phyloP scores from a whole-genome alignment of 192 early-diverging fungal genomes.

The Umbelopsis vinacea region DNA sequence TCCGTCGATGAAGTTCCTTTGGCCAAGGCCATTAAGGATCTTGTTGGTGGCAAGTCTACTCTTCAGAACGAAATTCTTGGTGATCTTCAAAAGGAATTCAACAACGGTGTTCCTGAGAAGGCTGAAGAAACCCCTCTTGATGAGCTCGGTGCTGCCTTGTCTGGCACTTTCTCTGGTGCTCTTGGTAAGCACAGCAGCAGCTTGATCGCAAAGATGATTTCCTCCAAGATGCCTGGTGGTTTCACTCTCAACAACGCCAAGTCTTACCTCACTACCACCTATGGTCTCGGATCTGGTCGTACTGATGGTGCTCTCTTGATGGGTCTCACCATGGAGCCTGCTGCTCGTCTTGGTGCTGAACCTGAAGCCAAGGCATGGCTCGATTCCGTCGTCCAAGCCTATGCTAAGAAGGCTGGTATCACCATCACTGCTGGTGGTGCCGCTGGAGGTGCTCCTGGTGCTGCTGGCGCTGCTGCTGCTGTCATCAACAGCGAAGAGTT shows the following conservation, averaged over 20 bases:
- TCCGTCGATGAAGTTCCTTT: slow-evolving; percentile 71
- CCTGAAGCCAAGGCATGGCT: slow-evolving; percentile 82
- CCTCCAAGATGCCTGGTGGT: slow-evolving; percentile 92
- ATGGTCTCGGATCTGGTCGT: slow-evolving; percentile 78
- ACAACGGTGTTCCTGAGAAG: slow-evolving; percentile 82
- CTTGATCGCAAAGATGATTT: slow-evolving; percentile 80
- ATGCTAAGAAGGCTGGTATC: slow-evolving; percentile 73
- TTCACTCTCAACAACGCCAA: slow-evolving; percentile 81
- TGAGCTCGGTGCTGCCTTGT: slow-evolving; percentile 76
- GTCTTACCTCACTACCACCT: slow-evolving; percentile 68
- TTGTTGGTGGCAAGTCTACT: slow-evolving; percentile 95
- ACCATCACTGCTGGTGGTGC: slow-evolving; percentile 57
- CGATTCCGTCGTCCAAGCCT: slow-evolving; percentile 68
- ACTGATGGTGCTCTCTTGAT: slow-evolving; percentile 77
- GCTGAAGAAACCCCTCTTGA: slow-evolving; percentile 87
- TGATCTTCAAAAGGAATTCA: slow-evolving; percentile 93
- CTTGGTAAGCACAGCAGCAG: slow-evolving; percentile 84
- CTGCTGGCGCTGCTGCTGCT: slow-evolving; percentile 59
- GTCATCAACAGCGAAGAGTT: slow-evolving; percentile 90
- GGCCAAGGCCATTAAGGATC: slow-evolving; percentile 87
- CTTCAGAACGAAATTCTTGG: slow-evolving; percentile 97
- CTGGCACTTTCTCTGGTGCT: slow-evolving; percentile 61
- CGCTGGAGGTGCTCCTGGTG: slow-evolving; percentile 53
- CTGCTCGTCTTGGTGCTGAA: slow-evolving; percentile 74
- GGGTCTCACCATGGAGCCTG: slow-evolving; percentile 82